phyloP scores from a whole-genome alignment of 805 yeast genomes.

The Metschnikowia proteae region DNA sequence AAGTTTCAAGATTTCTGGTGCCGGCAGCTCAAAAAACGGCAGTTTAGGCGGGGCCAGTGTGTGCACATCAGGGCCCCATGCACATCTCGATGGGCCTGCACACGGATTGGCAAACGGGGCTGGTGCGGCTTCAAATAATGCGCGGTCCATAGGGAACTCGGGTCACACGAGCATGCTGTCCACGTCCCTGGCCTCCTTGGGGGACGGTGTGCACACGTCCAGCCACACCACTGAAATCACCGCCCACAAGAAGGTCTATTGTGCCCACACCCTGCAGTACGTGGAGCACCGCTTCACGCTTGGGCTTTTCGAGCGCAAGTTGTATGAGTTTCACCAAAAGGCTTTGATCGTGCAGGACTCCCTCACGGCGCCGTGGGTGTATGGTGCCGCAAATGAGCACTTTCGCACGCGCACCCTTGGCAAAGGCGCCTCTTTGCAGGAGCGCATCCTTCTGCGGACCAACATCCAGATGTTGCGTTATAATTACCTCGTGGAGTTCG shows the following conservation, averaged over 20 bases:
- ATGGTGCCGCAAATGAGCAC: slow-evolving; percentile 3
- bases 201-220: neutral
- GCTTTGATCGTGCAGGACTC: slow-evolving; percentile 4
- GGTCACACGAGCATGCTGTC: neutral
- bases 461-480: slow-evolving; percentile 9
- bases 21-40: neutral
- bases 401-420: neutral
- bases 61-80: neutral
- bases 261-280: slow-evolving; percentile 7
- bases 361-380: neutral
- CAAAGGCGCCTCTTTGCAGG: neutral
- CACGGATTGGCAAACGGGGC: neutral
- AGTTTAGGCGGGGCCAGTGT: neutral
- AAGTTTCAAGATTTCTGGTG: too few species aligned
- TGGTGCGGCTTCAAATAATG: neutral
- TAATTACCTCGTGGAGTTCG: slow-evolving; percentile 11
- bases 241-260: slow-evolving; percentile 6
- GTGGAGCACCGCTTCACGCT: slow-evolving; percentile 3
- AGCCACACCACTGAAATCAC: neutral
- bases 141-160: neutral
- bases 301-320: slow-evolving; percentile 9
- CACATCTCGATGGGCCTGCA: neutral
- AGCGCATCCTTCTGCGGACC: slow-evolving; percentile 2
- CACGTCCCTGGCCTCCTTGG: neutral
- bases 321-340: slow-evolving; percentile 5